Conservation (phyloP, 306 rosid species). For the Corylus avellana region DNA sequence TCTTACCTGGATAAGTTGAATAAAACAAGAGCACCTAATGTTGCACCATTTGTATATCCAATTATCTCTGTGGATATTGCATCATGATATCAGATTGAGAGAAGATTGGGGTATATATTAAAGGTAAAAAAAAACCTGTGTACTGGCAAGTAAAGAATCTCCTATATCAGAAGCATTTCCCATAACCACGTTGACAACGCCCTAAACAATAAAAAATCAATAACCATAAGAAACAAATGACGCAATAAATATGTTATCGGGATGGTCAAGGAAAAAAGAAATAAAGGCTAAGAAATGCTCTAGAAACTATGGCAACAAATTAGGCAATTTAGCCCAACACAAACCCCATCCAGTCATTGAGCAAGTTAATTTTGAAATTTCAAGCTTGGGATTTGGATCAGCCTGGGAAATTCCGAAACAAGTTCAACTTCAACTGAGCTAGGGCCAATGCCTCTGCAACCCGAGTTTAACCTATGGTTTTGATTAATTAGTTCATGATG, state of each 20-base stretch:
- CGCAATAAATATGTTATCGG: constrained; percentile 4
- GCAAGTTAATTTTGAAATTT: neutral
- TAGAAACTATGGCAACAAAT: constrained; percentile 19
- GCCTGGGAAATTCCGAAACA: neutral
- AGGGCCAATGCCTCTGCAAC: neutral
- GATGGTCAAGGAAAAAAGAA: neutral
- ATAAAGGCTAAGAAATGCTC: constrained; percentile 6
- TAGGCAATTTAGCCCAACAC: constrained; percentile 1
- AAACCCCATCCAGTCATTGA: neutral
- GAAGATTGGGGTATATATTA: neutral
- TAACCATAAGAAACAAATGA: constrained; percentile 35
- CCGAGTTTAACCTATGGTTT: neutral
- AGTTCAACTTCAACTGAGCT: neutral
- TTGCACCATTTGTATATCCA: constrained; percentile 26
- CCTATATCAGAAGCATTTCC: constrained; percentile 94
- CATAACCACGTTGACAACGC: constrained; percentile 92
- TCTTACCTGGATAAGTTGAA: constrained; percentile 65
- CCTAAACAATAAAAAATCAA: constrained; percentile 50
- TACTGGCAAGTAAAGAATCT: constrained; percentile 74
- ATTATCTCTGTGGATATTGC: constrained; percentile 2
- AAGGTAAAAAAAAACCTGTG: constrained; percentile 58
- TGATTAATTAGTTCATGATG: neutral
- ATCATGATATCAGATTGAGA: constrained; percentile 13
- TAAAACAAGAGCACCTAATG: neutral
- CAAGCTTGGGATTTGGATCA: neutral